phyloP scores from a whole-genome alignment of 202 grass and related monocot genomes.

The Dendrocalamus latiflorus region DNA sequence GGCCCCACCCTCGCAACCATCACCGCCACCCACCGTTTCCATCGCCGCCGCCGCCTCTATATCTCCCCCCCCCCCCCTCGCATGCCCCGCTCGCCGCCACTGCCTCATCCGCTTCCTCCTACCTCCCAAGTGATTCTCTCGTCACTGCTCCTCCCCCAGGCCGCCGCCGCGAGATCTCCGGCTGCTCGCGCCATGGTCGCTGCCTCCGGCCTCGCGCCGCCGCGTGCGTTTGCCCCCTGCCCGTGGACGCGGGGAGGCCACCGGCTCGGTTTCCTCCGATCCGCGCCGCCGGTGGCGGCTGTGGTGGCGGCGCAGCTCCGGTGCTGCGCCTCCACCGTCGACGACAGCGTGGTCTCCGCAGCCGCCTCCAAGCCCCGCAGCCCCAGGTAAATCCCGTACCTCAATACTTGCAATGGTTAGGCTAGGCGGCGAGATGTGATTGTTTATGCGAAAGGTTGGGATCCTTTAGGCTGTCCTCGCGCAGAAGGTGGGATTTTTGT shows the following conservation, averaged over 20 bases:
- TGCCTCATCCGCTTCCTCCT: neutral
- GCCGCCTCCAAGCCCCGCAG: neutral
- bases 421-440: neutral
- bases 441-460: neutral
- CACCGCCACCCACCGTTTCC: slow-evolving; percentile 41
- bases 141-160: neutral
- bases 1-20: slow-evolving; percentile 47
- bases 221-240: neutral
- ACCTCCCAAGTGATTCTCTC: neutral
- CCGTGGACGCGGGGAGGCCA: neutral
- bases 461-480: neutral
- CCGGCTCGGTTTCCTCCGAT: slow-evolving; percentile 25
- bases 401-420: neutral
- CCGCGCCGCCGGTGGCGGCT: neutral
- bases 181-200: slow-evolving; percentile 38
- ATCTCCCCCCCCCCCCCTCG: neutral
- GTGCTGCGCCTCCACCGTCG: slow-evolving; percentile 43
- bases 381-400: slow-evolving; percentile 27
- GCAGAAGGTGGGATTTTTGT: neutral
- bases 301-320: neutral
- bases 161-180: slow-evolving; percentile 36
- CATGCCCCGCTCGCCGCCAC: slow-evolving; percentile 12
- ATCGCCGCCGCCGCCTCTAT: slow-evolving; percentile 41
- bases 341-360: slow-evolving; percentile 13
- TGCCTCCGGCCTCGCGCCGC: slow-evolving; percentile 43